Percentiles rank a stretch among this genome's conserved stretches.
phyloP scores from a whole-genome alignment of 495 filamentous ascomycete genomes.

The Niebla homalea region DNA sequence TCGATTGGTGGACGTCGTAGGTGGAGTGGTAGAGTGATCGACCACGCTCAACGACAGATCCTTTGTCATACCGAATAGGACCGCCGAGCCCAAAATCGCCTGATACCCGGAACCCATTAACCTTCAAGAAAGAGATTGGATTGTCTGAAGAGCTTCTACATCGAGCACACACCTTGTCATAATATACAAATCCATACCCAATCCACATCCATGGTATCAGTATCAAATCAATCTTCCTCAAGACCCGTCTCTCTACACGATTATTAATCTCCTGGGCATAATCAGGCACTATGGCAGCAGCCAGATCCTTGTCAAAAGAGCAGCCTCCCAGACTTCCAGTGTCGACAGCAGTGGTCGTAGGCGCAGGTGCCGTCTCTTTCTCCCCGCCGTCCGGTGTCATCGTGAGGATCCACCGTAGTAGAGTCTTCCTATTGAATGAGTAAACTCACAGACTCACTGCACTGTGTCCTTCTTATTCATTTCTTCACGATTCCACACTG shows the following conservation, averaged over 20 bases:
- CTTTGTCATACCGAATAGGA: constrained; percentile 61
- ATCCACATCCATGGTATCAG: constrained; percentile 61
- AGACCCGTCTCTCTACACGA: constrained; percentile 36
- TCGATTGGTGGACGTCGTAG: constrained; percentile 44
- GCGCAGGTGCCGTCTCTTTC: neutral
- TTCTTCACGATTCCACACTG: no score
- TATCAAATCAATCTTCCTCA: constrained; percentile 58
- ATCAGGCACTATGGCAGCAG: constrained; percentile 37
- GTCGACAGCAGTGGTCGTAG: neutral
- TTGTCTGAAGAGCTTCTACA: neutral
- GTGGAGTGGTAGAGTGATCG: constrained; percentile 39
- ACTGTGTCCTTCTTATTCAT: no score
- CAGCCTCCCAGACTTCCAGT: neutral
- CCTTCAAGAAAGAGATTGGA: neutral
- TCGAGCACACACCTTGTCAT: constrained; percentile 46
- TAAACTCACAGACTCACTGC: no score
- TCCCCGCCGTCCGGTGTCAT: neutral
- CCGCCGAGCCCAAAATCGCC: constrained; percentile 60
- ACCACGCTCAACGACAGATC: constrained; percentile 45
- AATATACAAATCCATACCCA: constrained; percentile 63
- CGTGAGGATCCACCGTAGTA: no score
- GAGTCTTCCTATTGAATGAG: no score
- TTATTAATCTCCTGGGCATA: constrained; percentile 39
- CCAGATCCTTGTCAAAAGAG: constrained; percentile 29
- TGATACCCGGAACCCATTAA: constrained; percentile 11